Base-by-base conservation (phyloP, 1,284 basidiomycete species). In the Naganishia sp. region DNA sequence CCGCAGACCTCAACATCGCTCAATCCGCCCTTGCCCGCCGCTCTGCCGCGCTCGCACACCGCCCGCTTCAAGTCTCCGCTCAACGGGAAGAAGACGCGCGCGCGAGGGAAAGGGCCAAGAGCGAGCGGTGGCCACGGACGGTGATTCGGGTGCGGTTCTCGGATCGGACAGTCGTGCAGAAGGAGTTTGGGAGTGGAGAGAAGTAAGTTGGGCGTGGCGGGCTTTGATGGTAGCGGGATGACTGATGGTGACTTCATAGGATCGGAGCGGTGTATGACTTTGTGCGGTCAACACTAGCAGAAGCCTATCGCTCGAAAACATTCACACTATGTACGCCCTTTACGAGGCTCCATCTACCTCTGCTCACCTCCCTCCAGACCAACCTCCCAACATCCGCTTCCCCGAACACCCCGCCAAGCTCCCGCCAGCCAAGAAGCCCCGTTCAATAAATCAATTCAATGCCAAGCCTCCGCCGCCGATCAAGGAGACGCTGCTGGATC, bases 261-360 rank as follows among this genome's bases (percentile, higher is more conserved):
- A 79, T 80, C 44, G 78, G 78, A 66, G 75, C 77, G 0, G 77
- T 80, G 0, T 80, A 80, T 66, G 74, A 72, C 3, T 80, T 80
- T 59, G 77, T 80, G 5, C 70, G 79, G 45, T 70, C 73, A 2
- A 70, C 75, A 4, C 69, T 80, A 10, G 45, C 65, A 21, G 68
- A 73, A 11, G 56, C 66, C n/a, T 73, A 69, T 4, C 59, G 66
- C 1, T 21, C 53, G 13, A 74, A 76, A 63, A 64, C 71, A 9
- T 80, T 80, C 69, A 74, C 74, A n/a, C 73, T 80, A 7, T 80
- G 76, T 77, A 57, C 36, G 76, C 9, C 42, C 36, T 28, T n/a
- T 39, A 21, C 10, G n/a, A 16, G 46, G 1, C 1, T 48, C 31
- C 45, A 21, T 11, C 2, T 49, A 42, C 13, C 28, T 36, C n/a